Percentiles rank a stretch among this genome's conserved stretches.
Conservation (phyloP, 208 protist genomes). For the Willaertia magna region DNA sequence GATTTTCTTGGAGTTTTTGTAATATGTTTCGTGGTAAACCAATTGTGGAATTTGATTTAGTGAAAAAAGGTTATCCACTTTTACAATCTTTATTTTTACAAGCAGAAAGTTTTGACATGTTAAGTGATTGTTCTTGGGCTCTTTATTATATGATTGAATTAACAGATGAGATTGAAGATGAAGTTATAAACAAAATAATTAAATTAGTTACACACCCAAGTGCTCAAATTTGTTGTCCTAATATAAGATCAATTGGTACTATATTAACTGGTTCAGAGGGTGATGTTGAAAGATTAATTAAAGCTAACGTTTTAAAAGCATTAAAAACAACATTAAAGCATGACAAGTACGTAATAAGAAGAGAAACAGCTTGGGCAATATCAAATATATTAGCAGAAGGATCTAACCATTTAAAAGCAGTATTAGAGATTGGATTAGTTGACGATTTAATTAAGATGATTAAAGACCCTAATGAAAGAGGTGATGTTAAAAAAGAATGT, state of each 20-base stretch:
- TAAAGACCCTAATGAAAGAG: too few relatives aligned
- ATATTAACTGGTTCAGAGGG: slow-evolving; percentile 91
- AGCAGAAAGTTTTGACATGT: slow-evolving; percentile 72
- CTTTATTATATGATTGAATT: slow-evolving; percentile 89
- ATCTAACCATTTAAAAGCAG: slow-evolving; percentile 68
- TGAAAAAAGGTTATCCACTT: slow-evolving; percentile 51
- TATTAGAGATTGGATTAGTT: slow-evolving; percentile 74
- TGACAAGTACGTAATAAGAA: slow-evolving; percentile 72
- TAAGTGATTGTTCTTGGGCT: slow-evolving; percentile 90
- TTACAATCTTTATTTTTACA: slow-evolving; percentile 70
- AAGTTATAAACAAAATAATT: slow-evolving; percentile 68
- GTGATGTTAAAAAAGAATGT: slow-evolving; percentile 93
- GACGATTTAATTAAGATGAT: too few relatives aligned
- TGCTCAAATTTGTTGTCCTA: slow-evolving; percentile 69
- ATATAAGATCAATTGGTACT: slow-evolving; percentile 91
- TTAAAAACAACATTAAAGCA: slow-evolving; percentile 61
- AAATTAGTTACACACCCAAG: slow-evolving; percentile 63
- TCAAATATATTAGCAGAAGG: slow-evolving; percentile 96
- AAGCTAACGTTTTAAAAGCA: slow-evolving; percentile 56
- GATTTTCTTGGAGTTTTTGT: slow-evolving; percentile 92
- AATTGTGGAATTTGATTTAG: slow-evolving; percentile 51
- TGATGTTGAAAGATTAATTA: slow-evolving; percentile 89
- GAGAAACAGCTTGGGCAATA: slow-evolving; percentile 97
- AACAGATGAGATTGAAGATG: slow-evolving; percentile 76
- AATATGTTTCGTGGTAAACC: slow-evolving; percentile 96